Conservation (phyloP, 352 stramenopile species). For the Phytophthora crassamura region DNA sequence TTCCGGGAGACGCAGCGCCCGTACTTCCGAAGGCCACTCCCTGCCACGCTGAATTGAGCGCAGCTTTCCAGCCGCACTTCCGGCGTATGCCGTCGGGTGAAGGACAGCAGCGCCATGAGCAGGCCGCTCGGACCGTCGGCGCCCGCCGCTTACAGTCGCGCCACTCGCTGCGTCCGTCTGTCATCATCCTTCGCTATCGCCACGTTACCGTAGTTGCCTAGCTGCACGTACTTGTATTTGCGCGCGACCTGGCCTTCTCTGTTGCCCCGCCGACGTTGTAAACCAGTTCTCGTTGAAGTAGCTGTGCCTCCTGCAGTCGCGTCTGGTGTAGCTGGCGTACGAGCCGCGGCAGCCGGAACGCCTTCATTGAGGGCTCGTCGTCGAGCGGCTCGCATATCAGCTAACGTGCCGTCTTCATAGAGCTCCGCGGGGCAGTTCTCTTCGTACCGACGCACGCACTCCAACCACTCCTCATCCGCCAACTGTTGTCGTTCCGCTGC, state of each 20-base stretch:
- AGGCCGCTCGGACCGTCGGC: not conserved
- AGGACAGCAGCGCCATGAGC: not conserved
- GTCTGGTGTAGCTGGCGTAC: constrained; percentile 2
- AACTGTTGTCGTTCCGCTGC: no score
- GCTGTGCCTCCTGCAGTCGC: not conserved
- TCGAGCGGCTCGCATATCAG: not conserved
- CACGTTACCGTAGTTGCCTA: constrained; percentile 8
- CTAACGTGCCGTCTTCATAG: not conserved
- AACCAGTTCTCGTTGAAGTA: no score
- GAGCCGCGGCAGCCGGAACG: not conserved
- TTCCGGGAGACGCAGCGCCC: not conserved
- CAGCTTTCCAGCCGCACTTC: constrained; percentile 13
- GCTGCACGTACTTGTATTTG: constrained; percentile 7
- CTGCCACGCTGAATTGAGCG: not conserved
- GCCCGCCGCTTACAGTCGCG: not conserved
- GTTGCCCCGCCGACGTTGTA: no score
- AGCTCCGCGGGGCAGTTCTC: not conserved
- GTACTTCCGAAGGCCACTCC: not conserved
- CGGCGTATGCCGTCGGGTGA: not conserved
- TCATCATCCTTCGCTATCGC: not conserved
- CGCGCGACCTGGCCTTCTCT: not conserved
- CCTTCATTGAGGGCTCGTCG: not conserved
- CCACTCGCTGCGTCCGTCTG: not conserved
- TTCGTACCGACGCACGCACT: not conserved
- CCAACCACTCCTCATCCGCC: not conserved